phyloP scores from a whole-genome alignment of 441 rosid genomes.

The Adansonia rubrostipa region DNA sequence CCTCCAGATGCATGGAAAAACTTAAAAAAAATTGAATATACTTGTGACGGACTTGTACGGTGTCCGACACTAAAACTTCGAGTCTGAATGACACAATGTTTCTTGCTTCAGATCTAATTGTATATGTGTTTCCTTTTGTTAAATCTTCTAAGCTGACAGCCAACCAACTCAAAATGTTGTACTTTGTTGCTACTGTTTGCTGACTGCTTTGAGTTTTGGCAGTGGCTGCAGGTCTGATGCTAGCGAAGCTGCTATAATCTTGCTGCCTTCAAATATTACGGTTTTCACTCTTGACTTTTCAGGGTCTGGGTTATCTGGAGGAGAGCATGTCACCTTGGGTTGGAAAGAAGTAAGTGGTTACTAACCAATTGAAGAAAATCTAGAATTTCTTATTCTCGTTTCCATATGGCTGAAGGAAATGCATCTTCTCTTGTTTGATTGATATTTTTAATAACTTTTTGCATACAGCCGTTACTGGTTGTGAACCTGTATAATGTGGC shows the following conservation, averaged over 20 bases:
- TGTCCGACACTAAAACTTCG: no score
- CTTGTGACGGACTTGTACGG: no score
- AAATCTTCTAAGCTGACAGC: background rate
- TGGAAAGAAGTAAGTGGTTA: constrained; percentile 79
- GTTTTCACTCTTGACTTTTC: constrained; percentile 97
- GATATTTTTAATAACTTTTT: background rate
- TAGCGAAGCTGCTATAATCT: constrained; percentile 92
- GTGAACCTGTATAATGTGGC: background rate
- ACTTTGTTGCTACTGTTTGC: background rate
- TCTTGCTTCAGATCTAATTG: background rate
- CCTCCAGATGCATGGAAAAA: no score
- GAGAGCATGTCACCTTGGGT: constrained; percentile 91
- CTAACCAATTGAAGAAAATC: constrained; percentile 16
- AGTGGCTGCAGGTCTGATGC: constrained; percentile 99
- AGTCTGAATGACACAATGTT: background rate
- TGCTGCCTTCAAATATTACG: constrained; percentile 92
- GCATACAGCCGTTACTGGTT: background rate
- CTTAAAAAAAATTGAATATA: no score
- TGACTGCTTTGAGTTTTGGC: constrained; percentile 44
- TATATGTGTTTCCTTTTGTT: background rate
- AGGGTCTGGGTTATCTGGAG: constrained; percentile 95
- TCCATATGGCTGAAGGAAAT: background rate
- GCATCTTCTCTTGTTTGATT: background rate
- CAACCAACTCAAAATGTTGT: background rate
- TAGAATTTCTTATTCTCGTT: background rate